Percentiles rank a stretch among this genome's conserved stretches.
Conservation (phyloP, 768 basidiomycete genomes). For the Pleurotus platypus region DNA sequence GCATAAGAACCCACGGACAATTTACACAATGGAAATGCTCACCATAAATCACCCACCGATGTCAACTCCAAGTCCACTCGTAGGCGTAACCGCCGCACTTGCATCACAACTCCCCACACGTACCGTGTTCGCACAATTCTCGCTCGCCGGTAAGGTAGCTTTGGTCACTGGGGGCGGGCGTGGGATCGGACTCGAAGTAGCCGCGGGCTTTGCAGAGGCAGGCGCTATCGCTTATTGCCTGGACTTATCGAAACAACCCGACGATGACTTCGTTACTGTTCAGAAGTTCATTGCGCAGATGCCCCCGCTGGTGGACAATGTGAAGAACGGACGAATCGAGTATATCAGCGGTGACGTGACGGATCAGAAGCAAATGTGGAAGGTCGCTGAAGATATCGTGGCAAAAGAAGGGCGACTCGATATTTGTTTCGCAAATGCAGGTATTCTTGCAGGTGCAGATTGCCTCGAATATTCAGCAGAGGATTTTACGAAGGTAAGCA, state of each 20-base stretch:
- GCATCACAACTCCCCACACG: constrained; percentile 32
- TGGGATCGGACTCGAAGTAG: constrained; percentile 56
- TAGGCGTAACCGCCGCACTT: constrained; percentile 9
- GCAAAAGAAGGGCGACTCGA: constrained; percentile 61
- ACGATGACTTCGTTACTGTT: constrained; percentile 45
- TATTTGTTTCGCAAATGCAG: constrained; percentile 64
- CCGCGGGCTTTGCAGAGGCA: constrained; percentile 48
- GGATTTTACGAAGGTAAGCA: constrained; percentile 51
- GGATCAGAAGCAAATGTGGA: constrained; percentile 46
- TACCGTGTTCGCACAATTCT: constrained; percentile 30
- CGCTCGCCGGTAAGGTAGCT: constrained; percentile 30
- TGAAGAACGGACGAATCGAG: constrained; percentile 29
- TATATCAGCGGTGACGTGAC: constrained; percentile 58
- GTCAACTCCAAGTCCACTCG: background rate
- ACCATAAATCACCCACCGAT: too few species aligned
- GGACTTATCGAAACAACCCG: constrained; percentile 49
- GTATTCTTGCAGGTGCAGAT: constrained; percentile 46
- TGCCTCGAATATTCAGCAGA: constrained; percentile 55
- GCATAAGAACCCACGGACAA: too few species aligned
- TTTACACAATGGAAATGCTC: too few species aligned
- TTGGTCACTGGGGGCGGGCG: constrained; percentile 39
- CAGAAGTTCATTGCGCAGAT: constrained; percentile 39
- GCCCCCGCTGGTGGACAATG: constrained; percentile 9
- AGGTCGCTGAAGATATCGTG: constrained; percentile 46
- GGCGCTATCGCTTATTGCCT: constrained; percentile 62